Conservation (phyloP, 352 stramenopile genomes). For the Phytopythium ostracodes region DNA sequence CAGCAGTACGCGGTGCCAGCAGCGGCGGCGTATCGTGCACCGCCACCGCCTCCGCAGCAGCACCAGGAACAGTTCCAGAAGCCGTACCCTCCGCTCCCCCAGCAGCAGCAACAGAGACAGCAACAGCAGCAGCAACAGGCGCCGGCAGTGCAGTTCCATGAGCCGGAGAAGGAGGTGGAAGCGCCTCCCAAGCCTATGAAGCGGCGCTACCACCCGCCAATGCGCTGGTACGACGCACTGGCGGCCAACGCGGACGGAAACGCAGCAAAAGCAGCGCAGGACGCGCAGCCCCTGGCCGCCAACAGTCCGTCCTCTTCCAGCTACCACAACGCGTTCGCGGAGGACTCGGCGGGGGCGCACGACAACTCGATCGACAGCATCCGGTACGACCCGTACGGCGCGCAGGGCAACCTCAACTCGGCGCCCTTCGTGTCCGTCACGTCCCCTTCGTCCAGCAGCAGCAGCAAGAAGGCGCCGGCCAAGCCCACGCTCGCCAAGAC, state of each 20-base stretch:
- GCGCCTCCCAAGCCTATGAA: constrained; percentile 15
- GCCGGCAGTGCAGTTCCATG: constrained; percentile 2
- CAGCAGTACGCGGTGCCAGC: constrained; percentile 8
- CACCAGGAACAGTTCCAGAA: constrained; percentile 14
- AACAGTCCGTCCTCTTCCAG: not conserved
- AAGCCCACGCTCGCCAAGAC: constrained; percentile 9
- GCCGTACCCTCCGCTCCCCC: constrained; percentile 22
- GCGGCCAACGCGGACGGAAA: not conserved
- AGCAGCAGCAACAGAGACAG: constrained; percentile 14
- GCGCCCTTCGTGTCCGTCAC: constrained; percentile 41
- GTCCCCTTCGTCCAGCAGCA: constrained; percentile 27
- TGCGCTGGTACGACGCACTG: constrained; percentile 19
- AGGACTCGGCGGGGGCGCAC: not conserved
- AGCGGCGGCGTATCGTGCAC: not conserved
- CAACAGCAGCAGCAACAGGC: constrained; percentile 2
- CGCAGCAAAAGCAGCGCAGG: constrained; percentile 3
- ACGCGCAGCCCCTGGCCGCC: not conserved
- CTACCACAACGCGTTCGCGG: constrained; percentile 7
- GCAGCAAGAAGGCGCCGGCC: constrained; percentile 14
- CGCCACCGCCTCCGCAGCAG: not conserved
- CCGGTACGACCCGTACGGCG: constrained; percentile 26
- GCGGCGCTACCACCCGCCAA: constrained; percentile 15
- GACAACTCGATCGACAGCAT: constrained; percentile 20
- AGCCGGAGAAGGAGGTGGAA: constrained; percentile 13
- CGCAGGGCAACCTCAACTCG: constrained; percentile 17